These are phyloP conservation scores for Pouteria glomerata DNA, from an alignment of 148 eudicot species.

Conservation along the genomic window DNA sequence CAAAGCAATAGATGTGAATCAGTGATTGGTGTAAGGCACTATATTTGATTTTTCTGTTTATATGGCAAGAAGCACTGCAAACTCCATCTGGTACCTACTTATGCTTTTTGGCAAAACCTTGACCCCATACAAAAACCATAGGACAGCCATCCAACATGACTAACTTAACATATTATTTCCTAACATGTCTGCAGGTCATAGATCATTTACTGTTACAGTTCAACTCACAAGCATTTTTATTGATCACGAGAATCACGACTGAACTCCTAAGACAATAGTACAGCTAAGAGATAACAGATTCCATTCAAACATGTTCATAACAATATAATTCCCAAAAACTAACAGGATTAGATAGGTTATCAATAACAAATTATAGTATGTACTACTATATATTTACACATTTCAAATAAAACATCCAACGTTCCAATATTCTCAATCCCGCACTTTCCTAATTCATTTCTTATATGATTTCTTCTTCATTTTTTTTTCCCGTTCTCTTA, in stretches of 20 bases:
- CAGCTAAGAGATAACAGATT: too few relatives aligned
- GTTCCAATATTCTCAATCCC: too few relatives aligned
- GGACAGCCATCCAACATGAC: not conserved
- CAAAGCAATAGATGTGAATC: not conserved
- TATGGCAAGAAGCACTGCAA: too few relatives aligned
- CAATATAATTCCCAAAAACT: not conserved
- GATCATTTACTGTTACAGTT: not conserved
- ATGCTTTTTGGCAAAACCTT: not conserved
- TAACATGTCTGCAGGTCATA: not conserved
- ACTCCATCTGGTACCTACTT: not conserved
- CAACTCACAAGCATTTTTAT: not conserved
- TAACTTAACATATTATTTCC: not conserved
- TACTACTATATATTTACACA: too few relatives aligned
- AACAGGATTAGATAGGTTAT: not conserved
- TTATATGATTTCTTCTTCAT: not conserved
- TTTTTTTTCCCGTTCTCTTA: not conserved
- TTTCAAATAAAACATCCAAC: too few relatives aligned
- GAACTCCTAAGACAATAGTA: too few relatives aligned
- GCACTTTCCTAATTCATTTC: too few relatives aligned
- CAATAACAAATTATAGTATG: not conserved
- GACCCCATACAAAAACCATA: not conserved
- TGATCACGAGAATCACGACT: not conserved
- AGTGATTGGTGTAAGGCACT: not conserved
- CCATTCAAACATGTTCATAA: not conserved
- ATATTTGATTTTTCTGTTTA: not conserved